Conservation (phyloP, 2,329 filamentous ascomycete species). For the Arthrobotrys megalospora region DNA sequence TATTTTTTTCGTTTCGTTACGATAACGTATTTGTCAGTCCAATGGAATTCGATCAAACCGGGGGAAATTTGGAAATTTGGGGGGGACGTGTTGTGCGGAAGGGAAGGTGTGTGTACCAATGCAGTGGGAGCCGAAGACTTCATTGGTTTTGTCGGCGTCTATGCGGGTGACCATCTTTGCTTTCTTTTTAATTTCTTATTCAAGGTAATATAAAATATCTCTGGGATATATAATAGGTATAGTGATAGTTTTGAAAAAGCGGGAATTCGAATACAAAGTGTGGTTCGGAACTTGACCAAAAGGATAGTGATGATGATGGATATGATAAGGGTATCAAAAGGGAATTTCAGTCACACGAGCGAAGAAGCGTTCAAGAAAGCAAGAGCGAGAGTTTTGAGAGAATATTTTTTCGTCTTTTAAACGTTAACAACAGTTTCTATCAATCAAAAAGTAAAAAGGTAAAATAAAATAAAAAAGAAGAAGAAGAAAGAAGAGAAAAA, state of each 20-base stretch:
- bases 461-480: constrained; percentile 1
- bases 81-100: not conserved
- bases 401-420: not conserved
- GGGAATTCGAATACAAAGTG: too few species aligned
- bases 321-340: constrained; percentile 13
- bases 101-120: constrained; percentile 60
- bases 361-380: not conserved
- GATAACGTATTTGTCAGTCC: constrained; percentile 30
- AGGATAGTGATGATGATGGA: too few species aligned
- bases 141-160: constrained; percentile 61
- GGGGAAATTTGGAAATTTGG: not conserved
- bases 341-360: constrained; percentile 16
- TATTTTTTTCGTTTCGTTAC: constrained; percentile 65
- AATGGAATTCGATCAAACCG: not conserved
- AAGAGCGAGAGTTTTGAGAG: not conserved
- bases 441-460: constrained; percentile 3
- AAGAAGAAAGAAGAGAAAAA: not conserved
- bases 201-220: not conserved
- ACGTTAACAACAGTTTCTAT: not conserved
- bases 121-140: constrained; percentile 63
- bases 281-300: too few species aligned
- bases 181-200: constrained; percentile 11
- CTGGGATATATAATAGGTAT: not conserved
- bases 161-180: constrained; percentile 54
- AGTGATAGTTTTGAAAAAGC: not conserved